Percentiles rank a stretch among this genome's conserved stretches.
These are phyloP conservation scores for Aspergillus sp. DNA, from an alignment of 2,329 filamentous ascomycete genomes.

Conservation along the genomic window DNA sequence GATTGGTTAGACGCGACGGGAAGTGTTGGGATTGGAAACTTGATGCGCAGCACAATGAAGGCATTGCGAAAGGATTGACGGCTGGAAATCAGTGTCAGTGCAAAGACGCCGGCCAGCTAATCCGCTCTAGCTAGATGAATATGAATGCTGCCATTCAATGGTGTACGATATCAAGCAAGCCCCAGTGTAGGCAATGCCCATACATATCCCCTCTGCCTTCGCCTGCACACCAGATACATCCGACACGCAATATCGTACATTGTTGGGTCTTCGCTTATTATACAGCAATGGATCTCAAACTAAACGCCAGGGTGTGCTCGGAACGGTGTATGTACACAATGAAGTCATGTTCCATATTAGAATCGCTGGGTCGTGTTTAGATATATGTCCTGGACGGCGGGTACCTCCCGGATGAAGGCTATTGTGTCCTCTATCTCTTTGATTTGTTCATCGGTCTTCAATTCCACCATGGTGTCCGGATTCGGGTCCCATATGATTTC, in stretches of 20 bases:
- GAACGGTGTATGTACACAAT: background rate
- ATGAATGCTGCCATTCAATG: no score
- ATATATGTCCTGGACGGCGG: constrained; percentile 76
- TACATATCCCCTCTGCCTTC: background rate
- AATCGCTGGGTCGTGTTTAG: constrained; percentile 56
- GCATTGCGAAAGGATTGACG: constrained; percentile 57
- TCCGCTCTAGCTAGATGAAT: background rate
- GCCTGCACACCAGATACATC: background rate
- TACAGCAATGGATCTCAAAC: background rate
- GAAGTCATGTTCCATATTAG: constrained; percentile 9
- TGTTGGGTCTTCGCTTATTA: background rate
- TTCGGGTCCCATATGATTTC: constrained; percentile 87
- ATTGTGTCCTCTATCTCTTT: constrained; percentile 61
- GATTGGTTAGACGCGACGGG: constrained; percentile 64
- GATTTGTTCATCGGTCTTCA: constrained; percentile 59
- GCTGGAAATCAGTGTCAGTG: background rate
- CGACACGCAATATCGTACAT: background rate
- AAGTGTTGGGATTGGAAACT: constrained; percentile 63
- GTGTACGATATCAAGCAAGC: no score
- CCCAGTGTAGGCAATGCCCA: background rate
- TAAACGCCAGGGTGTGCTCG: background rate
- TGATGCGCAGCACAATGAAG: constrained; percentile 82
- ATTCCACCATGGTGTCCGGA: constrained; percentile 68
- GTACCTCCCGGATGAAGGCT: constrained; percentile 57
- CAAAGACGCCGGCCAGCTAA: background rate